Evolutionary conservation across 108 stramenopile genomes (phyloP), one percentile per base, ranked within the genome.

Genomic region (Nitzschia putrida): DNA sequence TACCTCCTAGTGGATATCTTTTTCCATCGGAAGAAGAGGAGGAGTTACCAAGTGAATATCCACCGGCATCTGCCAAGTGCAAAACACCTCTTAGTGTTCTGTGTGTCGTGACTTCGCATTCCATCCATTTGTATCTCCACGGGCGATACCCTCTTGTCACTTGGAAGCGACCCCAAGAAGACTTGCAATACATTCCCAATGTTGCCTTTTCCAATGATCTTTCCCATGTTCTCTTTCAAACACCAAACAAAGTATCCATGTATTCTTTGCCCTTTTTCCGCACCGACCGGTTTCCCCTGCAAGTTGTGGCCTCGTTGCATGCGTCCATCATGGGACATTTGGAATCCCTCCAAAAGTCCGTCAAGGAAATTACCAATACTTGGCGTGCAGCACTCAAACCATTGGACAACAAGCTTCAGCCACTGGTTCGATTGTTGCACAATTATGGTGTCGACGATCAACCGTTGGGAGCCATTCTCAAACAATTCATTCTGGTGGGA

Each of bases 311-410:
- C 23, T 63, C 89, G 0, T 71, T 87, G 10, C 88, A 90, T 63
- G 64, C 63, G 1, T 88, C 85, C 11, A 85, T 91, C 14, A 73
- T 64, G 24, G 63, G 79, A 1, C 87, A 83, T 54, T 42, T 94
- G 38, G 38, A 67, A 53, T 68, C 70, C 20, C 66, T 85, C 25
- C 76, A 72, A 55, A 40, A 59, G 24, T 66, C 75, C 20, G 59
- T 87, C 12, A 43, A 63, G 16, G 76, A 84, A 34, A 71, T 86
- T 7, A 18, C 75, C 0, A 69, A 58, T 42, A 69, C 83, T 0
- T 94, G 90, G 90, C 80, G 69, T 59, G 63, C 82, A 16, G 74
- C 85, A 14, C 68, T 94, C 0, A 88, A 87, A 61, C 93, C 86
- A 11, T 55, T 94, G 6, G 90, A 94, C 67, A 61, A 52, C 8